Evolutionary conservation across 139 green algal genomes (phyloP).

Genomic region (Haematococcus sp.): DNA sequence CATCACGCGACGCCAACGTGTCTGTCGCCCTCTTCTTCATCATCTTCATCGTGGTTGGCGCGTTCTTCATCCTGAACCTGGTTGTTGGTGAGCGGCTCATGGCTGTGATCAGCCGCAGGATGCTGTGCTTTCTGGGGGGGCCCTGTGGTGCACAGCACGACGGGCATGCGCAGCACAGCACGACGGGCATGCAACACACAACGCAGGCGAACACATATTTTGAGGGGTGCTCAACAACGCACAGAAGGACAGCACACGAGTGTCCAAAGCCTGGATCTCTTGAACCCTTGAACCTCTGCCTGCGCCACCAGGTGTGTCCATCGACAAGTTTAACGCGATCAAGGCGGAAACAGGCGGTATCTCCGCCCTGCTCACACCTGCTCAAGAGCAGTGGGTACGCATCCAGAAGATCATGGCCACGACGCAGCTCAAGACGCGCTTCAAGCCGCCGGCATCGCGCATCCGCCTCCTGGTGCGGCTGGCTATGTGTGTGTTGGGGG

Average conservation of each 20-base stretch:
- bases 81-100: slow-evolving; percentile 3
- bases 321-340: slow-evolving; percentile 30
- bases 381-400: slow-evolving; percentile 27
- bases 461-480: background rate
- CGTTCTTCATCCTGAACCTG: slow-evolving; percentile 31
- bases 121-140: too few relatives aligned
- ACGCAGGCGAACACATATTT: too few relatives aligned
- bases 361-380: too few relatives aligned
- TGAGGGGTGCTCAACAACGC: too few relatives aligned
- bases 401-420: slow-evolving; percentile 30
- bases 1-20: slow-evolving; percentile 32
- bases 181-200: background rate
- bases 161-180: too few relatives aligned
- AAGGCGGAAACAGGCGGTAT: too few relatives aligned
- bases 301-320: slow-evolving; percentile 40
- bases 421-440: background rate
- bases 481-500: too few relatives aligned
- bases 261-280: background rate
- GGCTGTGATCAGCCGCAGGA: background rate
- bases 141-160: too few relatives aligned
- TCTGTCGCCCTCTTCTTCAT: slow-evolving; percentile 62
- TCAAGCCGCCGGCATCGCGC: background rate
- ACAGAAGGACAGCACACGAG: too few relatives aligned
- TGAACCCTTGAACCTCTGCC: too few relatives aligned
- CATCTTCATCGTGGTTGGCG: slow-evolving; percentile 53